Conservation (phyloP, 305 asterid species). For the Fraxinus latifolia region DNA sequence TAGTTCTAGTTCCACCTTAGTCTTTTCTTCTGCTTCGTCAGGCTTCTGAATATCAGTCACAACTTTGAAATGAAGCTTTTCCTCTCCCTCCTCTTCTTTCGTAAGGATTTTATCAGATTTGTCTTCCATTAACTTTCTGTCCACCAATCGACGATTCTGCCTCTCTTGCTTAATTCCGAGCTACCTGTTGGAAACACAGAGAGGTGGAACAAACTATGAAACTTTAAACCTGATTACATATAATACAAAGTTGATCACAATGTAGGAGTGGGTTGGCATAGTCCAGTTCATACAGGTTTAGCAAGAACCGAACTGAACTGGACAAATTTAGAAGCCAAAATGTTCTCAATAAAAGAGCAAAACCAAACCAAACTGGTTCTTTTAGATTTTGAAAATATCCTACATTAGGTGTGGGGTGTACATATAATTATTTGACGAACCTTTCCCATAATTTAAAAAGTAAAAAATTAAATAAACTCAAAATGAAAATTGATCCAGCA, state of each 20-base stretch:
- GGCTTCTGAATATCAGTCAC: constrained; percentile 35
- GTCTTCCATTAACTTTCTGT: constrained; percentile 36
- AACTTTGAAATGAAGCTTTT: constrained; percentile 42
- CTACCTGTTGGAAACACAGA: constrained; percentile 25
- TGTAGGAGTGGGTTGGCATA: neutral
- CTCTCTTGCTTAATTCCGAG: constrained; percentile 7
- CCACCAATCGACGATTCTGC: neutral
- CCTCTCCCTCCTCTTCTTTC: constrained; percentile 46
- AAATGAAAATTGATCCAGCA: neutral
- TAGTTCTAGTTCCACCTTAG: constrained; percentile 36
- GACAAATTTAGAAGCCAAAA: neutral
- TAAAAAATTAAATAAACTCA: no score
- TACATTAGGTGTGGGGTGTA: neutral
- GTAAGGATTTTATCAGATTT: constrained; percentile 21
- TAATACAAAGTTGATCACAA: neutral
- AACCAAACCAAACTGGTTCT: neutral
- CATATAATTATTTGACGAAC: neutral
- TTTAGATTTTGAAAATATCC: neutral
- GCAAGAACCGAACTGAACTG: neutral
- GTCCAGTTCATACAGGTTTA: neutral
- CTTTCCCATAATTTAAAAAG: neutral
- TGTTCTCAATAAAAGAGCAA: neutral
- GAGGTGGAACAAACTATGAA: neutral
- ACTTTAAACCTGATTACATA: neutral
- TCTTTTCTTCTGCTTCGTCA: constrained; percentile 42